Percentiles rank a stretch among this genome's conserved stretches.
Conservation (phyloP, 495 filamentous ascomycete species). For the Talaromyces stipitatus region DNA sequence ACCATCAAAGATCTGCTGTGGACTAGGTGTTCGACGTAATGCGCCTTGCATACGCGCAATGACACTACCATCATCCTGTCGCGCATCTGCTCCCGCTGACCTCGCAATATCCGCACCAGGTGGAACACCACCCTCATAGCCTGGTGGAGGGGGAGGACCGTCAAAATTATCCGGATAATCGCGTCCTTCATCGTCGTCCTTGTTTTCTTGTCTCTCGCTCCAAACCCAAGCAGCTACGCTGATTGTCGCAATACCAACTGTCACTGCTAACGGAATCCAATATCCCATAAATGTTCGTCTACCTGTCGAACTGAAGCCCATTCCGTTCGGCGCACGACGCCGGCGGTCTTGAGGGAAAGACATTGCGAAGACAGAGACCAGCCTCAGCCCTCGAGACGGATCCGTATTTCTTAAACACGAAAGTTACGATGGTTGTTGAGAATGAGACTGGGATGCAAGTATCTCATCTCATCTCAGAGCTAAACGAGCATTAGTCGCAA, state of each 20-base stretch:
- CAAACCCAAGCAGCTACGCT: conserved; percentile 86
- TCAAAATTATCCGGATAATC: conserved; percentile 30
- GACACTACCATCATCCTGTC: conserved; percentile 51
- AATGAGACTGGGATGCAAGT: conserved; percentile 16
- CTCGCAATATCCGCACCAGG: conserved; percentile 24
- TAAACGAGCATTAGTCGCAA: conserved; percentile 6
- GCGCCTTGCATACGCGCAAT: conserved; percentile 74
- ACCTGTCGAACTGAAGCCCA: conserved; percentile 43
- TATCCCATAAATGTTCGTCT: conserved; percentile 67
- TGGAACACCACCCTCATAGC: conserved; percentile 20
- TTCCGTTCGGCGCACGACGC: conserved; percentile 50
- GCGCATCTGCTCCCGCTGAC: conserved; percentile 20
- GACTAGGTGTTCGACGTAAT: conserved; percentile 80
- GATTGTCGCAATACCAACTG: conserved; percentile 75
- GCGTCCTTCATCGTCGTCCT: conserved; percentile 49
- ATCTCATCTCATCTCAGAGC: conserved; percentile 31
- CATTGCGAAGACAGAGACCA: background rate
- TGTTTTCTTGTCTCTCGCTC: conserved; percentile 73
- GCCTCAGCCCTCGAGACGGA: background rate
- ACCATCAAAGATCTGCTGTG: conserved; percentile 77
- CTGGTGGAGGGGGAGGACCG: conserved; percentile 26
- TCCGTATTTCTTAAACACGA: conserved; percentile 7
- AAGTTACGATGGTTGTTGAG: conserved; percentile 19
- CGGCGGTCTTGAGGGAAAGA: conserved; percentile 62
- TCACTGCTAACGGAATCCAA: conserved; percentile 79